A percentile compares a stretch with the other conserved stretches of the same genome.
Evolutionary conservation across 805 yeast species (phyloP).

Genomic region (Spathaspora boniae): DNA sequence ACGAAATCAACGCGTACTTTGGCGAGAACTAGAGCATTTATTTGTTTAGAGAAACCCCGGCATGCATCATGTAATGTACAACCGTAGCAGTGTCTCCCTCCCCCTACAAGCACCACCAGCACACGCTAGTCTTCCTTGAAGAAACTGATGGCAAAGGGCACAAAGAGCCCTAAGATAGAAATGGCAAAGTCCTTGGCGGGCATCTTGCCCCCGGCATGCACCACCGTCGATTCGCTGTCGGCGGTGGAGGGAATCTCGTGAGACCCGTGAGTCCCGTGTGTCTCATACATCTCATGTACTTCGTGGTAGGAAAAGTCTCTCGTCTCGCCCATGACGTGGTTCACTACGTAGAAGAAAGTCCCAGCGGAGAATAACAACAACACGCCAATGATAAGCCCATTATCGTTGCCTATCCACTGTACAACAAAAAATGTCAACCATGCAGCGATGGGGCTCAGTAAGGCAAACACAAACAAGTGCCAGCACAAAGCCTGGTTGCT

Average conservation of each 20-base stretch:
- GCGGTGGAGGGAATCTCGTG: neutral
- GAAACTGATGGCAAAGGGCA: conserved; percentile 25
- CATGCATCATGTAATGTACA: too few species aligned
- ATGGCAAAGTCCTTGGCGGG: conserved; percentile 13
- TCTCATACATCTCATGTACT: neutral
- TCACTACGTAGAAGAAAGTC: conserved; percentile 67
- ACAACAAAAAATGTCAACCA: conserved; percentile 42
- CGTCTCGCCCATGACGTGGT: conserved; percentile 53
- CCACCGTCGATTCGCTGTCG: conserved; percentile 1
- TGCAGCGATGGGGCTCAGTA: conserved; percentile 62
- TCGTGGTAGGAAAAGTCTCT: too few species aligned
- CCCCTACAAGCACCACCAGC: too few species aligned
- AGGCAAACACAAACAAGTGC: conserved; percentile 53
- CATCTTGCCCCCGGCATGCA: neutral
- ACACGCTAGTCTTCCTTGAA: conserved; percentile 17
- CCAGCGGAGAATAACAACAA: conserved; percentile 67
- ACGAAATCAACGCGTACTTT: conserved; percentile 3
- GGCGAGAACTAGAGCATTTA: too few species aligned
- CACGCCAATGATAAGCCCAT: conserved; percentile 46
- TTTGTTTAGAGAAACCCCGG: too few species aligned
- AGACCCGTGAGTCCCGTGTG: too few species aligned
- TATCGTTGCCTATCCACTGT: conserved; percentile 12
- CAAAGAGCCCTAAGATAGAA: conserved; percentile 21
- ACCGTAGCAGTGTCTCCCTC: too few species aligned
- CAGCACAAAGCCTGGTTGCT: conserved; percentile 29